Percentiles rank a stretch among this genome's conserved stretches.
Conservation (phyloP, 495 filamentous ascomycete genomes). For the Penicillium simplicissimum region DNA sequence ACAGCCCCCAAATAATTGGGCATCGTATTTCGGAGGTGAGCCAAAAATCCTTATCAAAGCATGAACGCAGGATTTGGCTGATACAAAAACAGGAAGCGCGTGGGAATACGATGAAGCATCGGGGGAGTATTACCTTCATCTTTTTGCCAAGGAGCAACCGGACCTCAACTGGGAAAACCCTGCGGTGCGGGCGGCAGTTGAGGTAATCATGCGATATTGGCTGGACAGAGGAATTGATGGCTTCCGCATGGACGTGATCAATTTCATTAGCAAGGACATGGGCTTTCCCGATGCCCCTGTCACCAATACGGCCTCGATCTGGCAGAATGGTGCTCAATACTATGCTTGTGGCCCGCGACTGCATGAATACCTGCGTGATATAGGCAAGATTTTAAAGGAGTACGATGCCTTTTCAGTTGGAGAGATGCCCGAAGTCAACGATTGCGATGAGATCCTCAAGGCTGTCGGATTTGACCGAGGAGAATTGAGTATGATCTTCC, state of each 20-base stretch:
- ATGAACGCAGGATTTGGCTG: not conserved
- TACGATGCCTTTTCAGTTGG: conserved; percentile 66
- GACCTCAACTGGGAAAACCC: conserved; percentile 72
- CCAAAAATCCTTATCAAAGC: no score
- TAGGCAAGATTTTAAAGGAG: conserved; percentile 55
- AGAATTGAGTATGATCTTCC: conserved; percentile 66
- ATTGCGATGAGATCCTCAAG: conserved; percentile 51
- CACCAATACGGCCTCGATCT: conserved; percentile 26
- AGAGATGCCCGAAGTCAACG: conserved; percentile 52
- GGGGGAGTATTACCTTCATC: conserved; percentile 64
- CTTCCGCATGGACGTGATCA: conserved; percentile 62
- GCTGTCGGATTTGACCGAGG: conserved; percentile 49
- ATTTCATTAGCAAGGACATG: conserved; percentile 59
- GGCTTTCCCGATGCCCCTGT: conserved; percentile 58
- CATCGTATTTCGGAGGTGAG: conserved; percentile 38
- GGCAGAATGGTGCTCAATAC: not conserved
- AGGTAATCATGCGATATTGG: conserved; percentile 66
- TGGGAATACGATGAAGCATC: conserved; percentile 64
- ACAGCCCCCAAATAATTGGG: conserved; percentile 64
- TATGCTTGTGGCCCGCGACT: conserved; percentile 43
- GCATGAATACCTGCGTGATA: conserved; percentile 62
- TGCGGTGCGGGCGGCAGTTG: conserved; percentile 57
- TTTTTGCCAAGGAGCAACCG: conserved; percentile 62
- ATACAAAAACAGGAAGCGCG: conserved; percentile 25
- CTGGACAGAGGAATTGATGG: conserved; percentile 61